These are phyloP conservation scores for Termitomyces titanicus DNA, from an alignment of 768 basidiomycete genomes.

Conservation along the genomic window DNA sequence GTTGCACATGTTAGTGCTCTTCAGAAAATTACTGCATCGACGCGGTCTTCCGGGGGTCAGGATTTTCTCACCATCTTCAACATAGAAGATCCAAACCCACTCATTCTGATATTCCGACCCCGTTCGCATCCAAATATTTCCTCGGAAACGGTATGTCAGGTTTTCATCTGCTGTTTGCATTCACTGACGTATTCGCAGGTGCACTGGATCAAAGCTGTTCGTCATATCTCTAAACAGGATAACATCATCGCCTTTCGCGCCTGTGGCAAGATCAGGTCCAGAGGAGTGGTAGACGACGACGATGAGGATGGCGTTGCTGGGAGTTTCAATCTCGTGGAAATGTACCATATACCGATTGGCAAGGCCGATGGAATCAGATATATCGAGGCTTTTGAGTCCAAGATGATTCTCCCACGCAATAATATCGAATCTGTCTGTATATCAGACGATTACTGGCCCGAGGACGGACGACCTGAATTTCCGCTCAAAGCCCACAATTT, in stretches of 20 bases:
- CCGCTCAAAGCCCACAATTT: conserved; percentile 17
- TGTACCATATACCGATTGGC: no score
- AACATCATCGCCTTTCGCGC: conserved; percentile 52
- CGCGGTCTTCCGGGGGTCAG: background rate
- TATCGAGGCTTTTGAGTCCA: no score
- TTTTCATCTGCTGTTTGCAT: background rate
- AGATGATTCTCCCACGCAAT: background rate
- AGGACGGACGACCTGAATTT: conserved; percentile 26
- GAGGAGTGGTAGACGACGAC: background rate
- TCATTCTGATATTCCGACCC: background rate
- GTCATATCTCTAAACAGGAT: conserved; percentile 47
- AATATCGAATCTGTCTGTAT: conserved; percentile 29
- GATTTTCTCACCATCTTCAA: background rate
- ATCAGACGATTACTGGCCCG: conserved; percentile 34
- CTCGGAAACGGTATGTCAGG: background rate
- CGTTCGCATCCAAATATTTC: background rate
- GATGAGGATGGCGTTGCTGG: no score
- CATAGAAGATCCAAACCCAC: background rate
- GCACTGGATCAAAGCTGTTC: conserved; percentile 48
- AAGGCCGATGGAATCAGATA: background rate
- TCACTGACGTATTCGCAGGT: conserved; percentile 24
- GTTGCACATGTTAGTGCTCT: background rate
- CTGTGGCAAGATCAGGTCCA: no score
- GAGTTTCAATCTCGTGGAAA: no score
- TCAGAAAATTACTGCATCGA: background rate